phyloP scores from a whole-genome alignment of 2,329 filamentous ascomycete genomes.

The Xylariomycetidae sp. region DNA sequence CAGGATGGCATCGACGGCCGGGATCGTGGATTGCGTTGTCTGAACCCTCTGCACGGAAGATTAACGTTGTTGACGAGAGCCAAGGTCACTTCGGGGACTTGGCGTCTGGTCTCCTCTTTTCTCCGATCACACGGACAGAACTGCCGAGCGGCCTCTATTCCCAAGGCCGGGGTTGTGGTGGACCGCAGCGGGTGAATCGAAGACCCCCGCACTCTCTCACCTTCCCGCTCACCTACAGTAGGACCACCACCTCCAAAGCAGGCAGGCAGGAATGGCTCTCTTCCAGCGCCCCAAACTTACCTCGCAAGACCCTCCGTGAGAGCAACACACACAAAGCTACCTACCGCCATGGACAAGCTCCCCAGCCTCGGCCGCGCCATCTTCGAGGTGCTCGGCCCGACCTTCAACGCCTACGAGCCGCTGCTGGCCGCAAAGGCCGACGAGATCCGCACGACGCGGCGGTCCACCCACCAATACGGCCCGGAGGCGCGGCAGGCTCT shows the following conservation, averaged over 20 bases:
- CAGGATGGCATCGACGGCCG: too few species aligned
- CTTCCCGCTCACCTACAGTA: not conserved
- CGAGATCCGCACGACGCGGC: constrained; percentile 20
- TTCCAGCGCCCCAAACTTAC: too few species aligned
- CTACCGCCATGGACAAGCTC: constrained; percentile 16
- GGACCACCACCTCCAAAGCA: not conserved
- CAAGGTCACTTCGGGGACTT: too few species aligned
- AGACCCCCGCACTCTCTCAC: not conserved
- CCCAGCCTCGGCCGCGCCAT: constrained; percentile 11
- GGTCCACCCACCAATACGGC: constrained; percentile 29
- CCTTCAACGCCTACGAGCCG: constrained; percentile 19
- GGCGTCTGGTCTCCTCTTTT: too few species aligned
- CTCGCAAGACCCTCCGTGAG: not conserved
- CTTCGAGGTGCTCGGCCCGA: constrained; percentile 16
- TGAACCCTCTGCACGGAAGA: too few species aligned
- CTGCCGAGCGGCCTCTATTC: too few species aligned
- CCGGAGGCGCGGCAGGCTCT: constrained; percentile 29
- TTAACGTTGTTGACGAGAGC: too few species aligned
- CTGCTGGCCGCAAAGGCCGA: constrained; percentile 16
- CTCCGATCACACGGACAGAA: too few species aligned
- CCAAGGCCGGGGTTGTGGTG: too few species aligned
- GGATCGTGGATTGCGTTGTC: too few species aligned
- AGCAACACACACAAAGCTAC: not conserved
- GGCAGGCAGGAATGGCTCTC: not conserved
- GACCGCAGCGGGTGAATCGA: not conserved